A percentile compares a stretch with the other conserved stretches of the same genome.
Conservation (phyloP, 768 basidiomycete species). For the Hemileccinum rubropunctum region DNA sequence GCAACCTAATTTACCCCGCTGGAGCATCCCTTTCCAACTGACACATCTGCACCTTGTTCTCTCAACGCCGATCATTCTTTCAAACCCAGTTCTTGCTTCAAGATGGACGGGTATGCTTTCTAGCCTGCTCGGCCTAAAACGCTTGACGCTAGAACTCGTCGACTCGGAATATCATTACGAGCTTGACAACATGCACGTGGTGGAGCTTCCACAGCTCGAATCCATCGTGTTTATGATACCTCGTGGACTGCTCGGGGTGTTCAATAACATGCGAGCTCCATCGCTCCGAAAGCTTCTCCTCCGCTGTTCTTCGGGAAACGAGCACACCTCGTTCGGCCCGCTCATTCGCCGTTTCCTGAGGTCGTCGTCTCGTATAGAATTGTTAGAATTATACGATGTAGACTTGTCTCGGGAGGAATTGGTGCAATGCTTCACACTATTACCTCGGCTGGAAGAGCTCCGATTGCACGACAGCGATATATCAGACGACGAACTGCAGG, state of each 20-base stretch:
- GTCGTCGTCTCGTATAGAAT: constrained; percentile 34
- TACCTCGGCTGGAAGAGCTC: constrained; percentile 45
- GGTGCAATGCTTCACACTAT: constrained; percentile 30
- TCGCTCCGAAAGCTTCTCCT: constrained; percentile 38
- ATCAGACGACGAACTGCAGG: constrained; percentile 41
- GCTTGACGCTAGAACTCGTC: constrained; percentile 40
- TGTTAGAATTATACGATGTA: constrained; percentile 50
- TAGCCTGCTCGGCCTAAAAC: constrained; percentile 38
- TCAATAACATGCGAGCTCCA: constrained; percentile 35
- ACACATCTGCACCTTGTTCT: constrained; percentile 36
- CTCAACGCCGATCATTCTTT: constrained; percentile 15
- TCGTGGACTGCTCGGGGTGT: constrained; percentile 27
- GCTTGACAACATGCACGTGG: constrained; percentile 5
- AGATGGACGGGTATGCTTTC: constrained; percentile 34
- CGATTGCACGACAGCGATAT: constrained; percentile 60
- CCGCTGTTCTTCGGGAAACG: constrained; percentile 28
- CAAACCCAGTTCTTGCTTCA: constrained; percentile 22
- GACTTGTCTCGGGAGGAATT: constrained; percentile 41
- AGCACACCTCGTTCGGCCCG: constrained; percentile 27
- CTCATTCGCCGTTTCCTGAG: constrained; percentile 29
- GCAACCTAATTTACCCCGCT: constrained; percentile 36
- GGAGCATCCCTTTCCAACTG: constrained; percentile 34
- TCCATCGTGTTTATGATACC: constrained; percentile 30
- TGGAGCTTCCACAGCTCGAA: constrained; percentile 26
- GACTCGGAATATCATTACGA: constrained; percentile 25